phyloP scores from a whole-genome alignment of 805 yeast genomes.

The Pichia pseudocactophila region DNA sequence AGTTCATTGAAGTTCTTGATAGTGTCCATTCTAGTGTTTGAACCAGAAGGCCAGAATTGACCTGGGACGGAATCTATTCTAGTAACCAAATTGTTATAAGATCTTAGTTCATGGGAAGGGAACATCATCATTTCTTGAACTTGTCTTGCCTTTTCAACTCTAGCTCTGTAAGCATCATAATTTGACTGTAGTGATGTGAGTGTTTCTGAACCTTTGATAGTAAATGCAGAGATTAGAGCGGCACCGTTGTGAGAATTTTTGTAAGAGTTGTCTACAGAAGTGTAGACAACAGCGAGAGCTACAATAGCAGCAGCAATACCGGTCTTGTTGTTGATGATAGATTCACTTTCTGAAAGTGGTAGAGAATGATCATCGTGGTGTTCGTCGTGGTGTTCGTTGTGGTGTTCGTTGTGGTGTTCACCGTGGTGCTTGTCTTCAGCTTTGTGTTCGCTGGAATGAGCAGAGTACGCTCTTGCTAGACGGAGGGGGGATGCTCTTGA shows the following conservation, averaged over 20 bases:
- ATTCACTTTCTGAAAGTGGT: constrained; percentile 22
- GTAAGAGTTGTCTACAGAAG: constrained; percentile 41
- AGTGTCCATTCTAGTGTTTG: constrained; percentile 20
- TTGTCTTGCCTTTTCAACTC: constrained; percentile 17
- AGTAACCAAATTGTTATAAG: constrained; percentile 14
- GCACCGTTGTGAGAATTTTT: constrained; percentile 34
- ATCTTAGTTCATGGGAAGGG: constrained; percentile 12
- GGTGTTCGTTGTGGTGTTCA: no score
- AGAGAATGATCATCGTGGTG: constrained; percentile 15
- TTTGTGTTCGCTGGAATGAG: constrained; percentile 9
- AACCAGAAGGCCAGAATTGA: constrained; percentile 21
- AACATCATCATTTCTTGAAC: constrained; percentile 15
- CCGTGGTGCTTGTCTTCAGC: constrained; percentile 3
- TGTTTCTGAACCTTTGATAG: constrained; percentile 12
- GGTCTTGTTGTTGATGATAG: constrained; percentile 22
- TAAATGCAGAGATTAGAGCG: constrained; percentile 17
- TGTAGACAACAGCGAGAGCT: constrained; percentile 32
- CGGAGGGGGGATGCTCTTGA: no score
- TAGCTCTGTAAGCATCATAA: constrained; percentile 17
- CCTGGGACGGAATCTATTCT: constrained; percentile 27
- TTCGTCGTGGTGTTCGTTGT: constrained; percentile 10
- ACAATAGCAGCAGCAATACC: constrained; percentile 15
- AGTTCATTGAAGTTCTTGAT: constrained; percentile 21
- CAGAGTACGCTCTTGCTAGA: constrained; percentile 9
- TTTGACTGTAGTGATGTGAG: constrained; percentile 17